Conservation (phyloP, 2,329 filamentous ascomycete species). For the Xylariales sp. region DNA sequence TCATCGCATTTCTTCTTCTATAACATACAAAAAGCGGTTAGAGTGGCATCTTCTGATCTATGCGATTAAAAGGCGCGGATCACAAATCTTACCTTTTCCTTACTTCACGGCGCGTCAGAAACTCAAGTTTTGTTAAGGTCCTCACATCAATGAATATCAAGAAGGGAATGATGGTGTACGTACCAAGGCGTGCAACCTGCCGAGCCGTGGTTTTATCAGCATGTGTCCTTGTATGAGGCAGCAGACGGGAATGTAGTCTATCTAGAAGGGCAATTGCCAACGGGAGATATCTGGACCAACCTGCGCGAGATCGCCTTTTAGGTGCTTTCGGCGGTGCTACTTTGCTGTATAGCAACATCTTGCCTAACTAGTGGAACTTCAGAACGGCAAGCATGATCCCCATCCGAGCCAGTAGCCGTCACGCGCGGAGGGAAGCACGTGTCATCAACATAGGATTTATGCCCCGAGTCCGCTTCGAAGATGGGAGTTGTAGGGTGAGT, state of each 20-base stretch:
- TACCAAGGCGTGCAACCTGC: constrained; percentile 50
- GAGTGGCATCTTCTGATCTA: not conserved
- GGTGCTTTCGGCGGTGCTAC: constrained; percentile 53
- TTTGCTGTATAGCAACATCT: constrained; percentile 56
- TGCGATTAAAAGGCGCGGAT: not conserved
- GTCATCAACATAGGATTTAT: too few relatives aligned
- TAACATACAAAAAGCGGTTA: constrained; percentile 10
- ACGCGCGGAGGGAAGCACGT: too few relatives aligned
- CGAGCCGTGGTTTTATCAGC: constrained; percentile 1
- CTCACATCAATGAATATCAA: too few relatives aligned
- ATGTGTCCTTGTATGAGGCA: constrained; percentile 2
- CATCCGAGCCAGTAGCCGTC: too few relatives aligned
- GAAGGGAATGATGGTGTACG: constrained; percentile 24
- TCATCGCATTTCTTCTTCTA: constrained; percentile 59
- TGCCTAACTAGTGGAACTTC: constrained; percentile 17
- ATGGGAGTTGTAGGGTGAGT: too few relatives aligned
- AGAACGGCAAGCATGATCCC: constrained; percentile 6
- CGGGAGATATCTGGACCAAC: constrained; percentile 35
- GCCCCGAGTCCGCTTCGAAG: too few relatives aligned
- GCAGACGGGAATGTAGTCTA: too few relatives aligned
- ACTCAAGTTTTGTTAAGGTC: too few relatives aligned
- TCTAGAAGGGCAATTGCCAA: too few relatives aligned
- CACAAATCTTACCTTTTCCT: constrained; percentile 48
- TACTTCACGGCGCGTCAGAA: constrained; percentile 29
- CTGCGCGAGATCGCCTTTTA: constrained; percentile 55